Evolutionary conservation across 257 asterid species (phyloP), one percentile per base, ranked within the genome.

Genomic region (Penstemon davidsonii): DNA sequence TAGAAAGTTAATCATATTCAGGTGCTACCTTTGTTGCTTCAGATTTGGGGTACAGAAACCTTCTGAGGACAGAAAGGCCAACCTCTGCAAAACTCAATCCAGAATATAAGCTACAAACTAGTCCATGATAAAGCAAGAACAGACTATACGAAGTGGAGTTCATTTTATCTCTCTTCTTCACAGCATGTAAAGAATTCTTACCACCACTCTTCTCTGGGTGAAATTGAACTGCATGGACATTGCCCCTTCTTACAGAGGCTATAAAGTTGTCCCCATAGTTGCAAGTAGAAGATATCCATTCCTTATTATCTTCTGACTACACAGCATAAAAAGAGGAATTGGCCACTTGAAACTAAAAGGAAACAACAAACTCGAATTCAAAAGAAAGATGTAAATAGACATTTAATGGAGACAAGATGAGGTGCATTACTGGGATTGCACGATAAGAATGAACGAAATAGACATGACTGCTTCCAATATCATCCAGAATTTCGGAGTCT

Each of bases 151-250:
- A 19, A 12, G 36, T 45, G 9, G 12, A 43, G 43, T 46, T 40
- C 42, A 55, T 56, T 56, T 47, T 65, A 53, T 36, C 68, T 41
- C 36, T 64, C 8, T 43, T 4, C 38, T 6, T 10, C 45, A 46
- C 5, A 72, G n/a, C 49, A 51, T 15, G 51, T 11, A 39, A 51
- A 58, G 57, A 65, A 19, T 39, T 60, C 84, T 59, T 67, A 91
- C 99, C 97, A 63, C 97, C 99, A 83, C 97, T 93, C 85, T 90
- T 93, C 82, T 93, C 99, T 2, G 99, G 99, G 74, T 93, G 99
- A 76, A 93, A 93, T 79, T 93, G 99, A 61, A 90, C 99, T 13
- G 97, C 99, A 13, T 90, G 92, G 53, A 90, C 95, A 74, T 90
- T 90, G 79, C 99, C 99, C 77, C 81, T 79, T 76, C 87, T 82